These are phyloP conservation scores for Cordyceps cicadae DNA, from an alignment of 2,329 filamentous ascomycete species.

Conservation along the genomic window DNA sequence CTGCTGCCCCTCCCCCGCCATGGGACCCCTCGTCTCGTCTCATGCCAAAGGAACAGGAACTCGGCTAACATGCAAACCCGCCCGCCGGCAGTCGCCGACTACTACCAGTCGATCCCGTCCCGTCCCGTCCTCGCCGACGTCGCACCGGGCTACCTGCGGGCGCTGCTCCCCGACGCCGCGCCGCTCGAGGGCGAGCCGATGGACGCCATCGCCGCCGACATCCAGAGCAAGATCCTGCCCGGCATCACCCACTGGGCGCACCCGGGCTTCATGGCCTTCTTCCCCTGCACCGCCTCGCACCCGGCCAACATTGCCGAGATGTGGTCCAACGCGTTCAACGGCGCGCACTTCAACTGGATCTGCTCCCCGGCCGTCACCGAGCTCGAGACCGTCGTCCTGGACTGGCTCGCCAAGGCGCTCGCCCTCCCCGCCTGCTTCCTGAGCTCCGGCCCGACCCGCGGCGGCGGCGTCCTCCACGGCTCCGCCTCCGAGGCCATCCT, in stretches of 20 bases:
- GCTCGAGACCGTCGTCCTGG: conserved; percentile 84
- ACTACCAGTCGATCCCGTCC: conserved; percentile 67
- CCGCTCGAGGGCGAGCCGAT: conserved; percentile 65
- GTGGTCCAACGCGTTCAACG: conserved; percentile 81
- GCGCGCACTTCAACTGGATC: conserved; percentile 94
- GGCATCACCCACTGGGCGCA: conserved; percentile 93
- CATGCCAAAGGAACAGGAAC: background rate
- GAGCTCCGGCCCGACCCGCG: conserved; percentile 57
- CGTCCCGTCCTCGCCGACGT: conserved; percentile 70
- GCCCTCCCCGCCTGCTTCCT: conserved; percentile 65
- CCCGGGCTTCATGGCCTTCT: conserved; percentile 94
- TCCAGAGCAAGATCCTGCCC: conserved; percentile 79
- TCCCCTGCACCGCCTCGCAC: conserved; percentile 73
- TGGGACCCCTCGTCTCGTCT: background rate
- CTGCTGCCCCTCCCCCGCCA: background rate
- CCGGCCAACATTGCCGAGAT: conserved; percentile 86
- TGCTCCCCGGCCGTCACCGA: conserved; percentile 89
- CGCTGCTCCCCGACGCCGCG: conserved; percentile 61
- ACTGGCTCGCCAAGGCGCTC: conserved; percentile 78
- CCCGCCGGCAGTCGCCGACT: conserved; percentile 57
- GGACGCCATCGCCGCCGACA: conserved; percentile 71
- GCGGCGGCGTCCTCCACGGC: conserved; percentile 91
- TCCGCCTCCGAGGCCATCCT: conserved; percentile 82
- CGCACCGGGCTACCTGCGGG: conserved; percentile 75
- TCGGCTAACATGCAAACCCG: background rate